These are phyloP conservation scores for Phaeosphaeriaceae sp. DNA, from an alignment of 2,329 filamentous ascomycete genomes.

Conservation along the genomic window DNA sequence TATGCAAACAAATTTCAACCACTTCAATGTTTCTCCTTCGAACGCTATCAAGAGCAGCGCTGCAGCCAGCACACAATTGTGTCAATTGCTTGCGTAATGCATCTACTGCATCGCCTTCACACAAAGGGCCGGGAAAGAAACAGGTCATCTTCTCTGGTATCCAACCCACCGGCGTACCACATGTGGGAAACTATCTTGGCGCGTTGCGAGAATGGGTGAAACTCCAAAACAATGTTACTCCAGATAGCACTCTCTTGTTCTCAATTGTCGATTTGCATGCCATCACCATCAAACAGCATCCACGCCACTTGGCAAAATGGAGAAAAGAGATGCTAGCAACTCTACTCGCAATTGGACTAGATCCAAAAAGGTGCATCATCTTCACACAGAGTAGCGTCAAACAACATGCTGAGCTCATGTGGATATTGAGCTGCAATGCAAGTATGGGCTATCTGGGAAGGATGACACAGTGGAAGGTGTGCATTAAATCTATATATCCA, in stretches of 20 bases:
- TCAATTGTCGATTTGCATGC: conserved; percentile 94
- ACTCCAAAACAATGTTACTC: conserved; percentile 70
- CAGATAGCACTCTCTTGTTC: conserved; percentile 72
- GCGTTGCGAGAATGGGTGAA: conserved; percentile 85
- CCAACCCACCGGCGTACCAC: conserved; percentile 91
- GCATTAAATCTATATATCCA: not conserved
- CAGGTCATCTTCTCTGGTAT: conserved; percentile 86
- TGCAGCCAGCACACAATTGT: conserved; percentile 9
- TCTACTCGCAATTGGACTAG: conserved; percentile 81
- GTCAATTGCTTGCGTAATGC: conserved; percentile 14
- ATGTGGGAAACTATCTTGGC: conserved; percentile 94
- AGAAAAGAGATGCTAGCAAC: conserved; percentile 79
- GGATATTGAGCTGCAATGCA: conserved; percentile 91
- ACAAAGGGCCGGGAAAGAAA: conserved; percentile 4
- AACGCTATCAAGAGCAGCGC: conserved; percentile 25
- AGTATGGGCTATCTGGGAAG: conserved; percentile 91
- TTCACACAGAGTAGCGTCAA: conserved; percentile 83
- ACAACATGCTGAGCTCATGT: conserved; percentile 90
- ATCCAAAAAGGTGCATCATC: conserved; percentile 75
- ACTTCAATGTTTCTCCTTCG: conserved; percentile 31
- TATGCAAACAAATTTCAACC: conserved; percentile 12
- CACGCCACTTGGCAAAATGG: conserved; percentile 65
- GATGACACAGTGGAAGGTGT: conserved; percentile 99
- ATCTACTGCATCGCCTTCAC: conserved; percentile 3
- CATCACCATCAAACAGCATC: conserved; percentile 75